Evolutionary conservation across 768 basidiomycete genomes (phyloP).

Genomic region (Rhodotorula diobovata): DNA sequence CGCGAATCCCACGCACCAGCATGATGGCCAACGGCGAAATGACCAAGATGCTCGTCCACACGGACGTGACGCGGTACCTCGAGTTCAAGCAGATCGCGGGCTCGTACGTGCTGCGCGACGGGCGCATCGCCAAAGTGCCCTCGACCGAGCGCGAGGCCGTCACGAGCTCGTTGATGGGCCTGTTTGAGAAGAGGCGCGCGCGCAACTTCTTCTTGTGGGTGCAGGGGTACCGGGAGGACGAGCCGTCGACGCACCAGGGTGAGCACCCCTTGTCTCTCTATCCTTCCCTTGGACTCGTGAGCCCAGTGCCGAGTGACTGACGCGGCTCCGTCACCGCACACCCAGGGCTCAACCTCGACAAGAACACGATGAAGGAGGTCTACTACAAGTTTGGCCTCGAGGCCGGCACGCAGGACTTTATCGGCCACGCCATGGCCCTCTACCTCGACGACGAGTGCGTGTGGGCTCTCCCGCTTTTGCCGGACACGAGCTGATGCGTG

Average conservation of each 20-base stretch:
- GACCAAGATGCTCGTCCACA: slow-evolving; percentile 96
- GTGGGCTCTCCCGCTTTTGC: not conserved
- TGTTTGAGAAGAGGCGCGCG: slow-evolving; percentile 95
- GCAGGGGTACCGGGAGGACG: slow-evolving; percentile 88
- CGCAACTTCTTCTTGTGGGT: slow-evolving; percentile 98
- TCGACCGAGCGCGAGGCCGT: slow-evolving; percentile 97
- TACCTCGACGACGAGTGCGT: slow-evolving; percentile 91
- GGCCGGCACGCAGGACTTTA: slow-evolving; percentile 95
- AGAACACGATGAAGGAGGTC: slow-evolving; percentile 83
- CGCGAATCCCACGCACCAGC: slow-evolving; percentile 35
- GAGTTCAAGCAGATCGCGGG: slow-evolving; percentile 99
- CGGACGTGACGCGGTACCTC: slow-evolving; percentile 95
- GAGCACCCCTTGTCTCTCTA: slow-evolving; percentile 24
- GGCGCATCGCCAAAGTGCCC: slow-evolving; percentile 94
- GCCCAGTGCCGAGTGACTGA: no score
- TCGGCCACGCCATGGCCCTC: slow-evolving; percentile 98
- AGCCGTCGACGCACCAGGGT: slow-evolving; percentile 97
- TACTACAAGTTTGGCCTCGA: slow-evolving; percentile 97
- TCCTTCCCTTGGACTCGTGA: not conserved
- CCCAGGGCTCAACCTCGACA: slow-evolving; percentile 79
- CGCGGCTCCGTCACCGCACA: no score
- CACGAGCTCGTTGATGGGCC: slow-evolving; percentile 90
- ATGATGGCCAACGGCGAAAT: slow-evolving; percentile 97
- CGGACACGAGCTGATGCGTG: not conserved
- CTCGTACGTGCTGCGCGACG: slow-evolving; percentile 94